phyloP scores from a whole-genome alignment of 1,284 basidiomycete species.

The Athelia psychrophila region DNA sequence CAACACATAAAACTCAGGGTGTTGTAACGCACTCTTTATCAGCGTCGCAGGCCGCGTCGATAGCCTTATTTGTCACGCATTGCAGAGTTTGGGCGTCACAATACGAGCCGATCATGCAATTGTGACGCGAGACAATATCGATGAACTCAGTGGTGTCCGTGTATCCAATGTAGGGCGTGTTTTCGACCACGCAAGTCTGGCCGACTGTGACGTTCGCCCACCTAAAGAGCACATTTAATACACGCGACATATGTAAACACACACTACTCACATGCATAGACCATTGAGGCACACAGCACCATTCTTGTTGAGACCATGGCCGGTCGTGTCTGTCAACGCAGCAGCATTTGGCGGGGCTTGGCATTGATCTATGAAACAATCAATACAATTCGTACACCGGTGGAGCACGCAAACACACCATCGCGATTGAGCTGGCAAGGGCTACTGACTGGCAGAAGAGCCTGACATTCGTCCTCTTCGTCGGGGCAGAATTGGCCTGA shows the following conservation, averaged over 20 bases:
- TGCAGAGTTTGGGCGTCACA: slow-evolving; percentile 62
- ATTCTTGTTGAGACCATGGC: slow-evolving; percentile 70
- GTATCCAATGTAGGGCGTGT: slow-evolving; percentile 76
- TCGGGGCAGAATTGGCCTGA: slow-evolving; percentile 79
- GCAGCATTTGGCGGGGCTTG: slow-evolving; percentile 59
- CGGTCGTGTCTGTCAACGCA: slow-evolving; percentile 56
- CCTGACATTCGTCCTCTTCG: slow-evolving; percentile 72
- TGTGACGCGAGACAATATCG: slow-evolving; percentile 75
- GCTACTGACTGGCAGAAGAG: slow-evolving; percentile 57
- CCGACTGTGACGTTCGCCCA: slow-evolving; percentile 73
- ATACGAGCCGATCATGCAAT: slow-evolving; percentile 66
- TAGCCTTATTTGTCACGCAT: slow-evolving; percentile 59
- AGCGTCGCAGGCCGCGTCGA: slow-evolving; percentile 62
- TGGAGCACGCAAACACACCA: slow-evolving; percentile 45
- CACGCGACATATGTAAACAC: neutral
- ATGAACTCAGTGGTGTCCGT: slow-evolving; percentile 56
- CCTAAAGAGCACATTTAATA: slow-evolving; percentile 33
- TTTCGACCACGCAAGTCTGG: slow-evolving; percentile 68
- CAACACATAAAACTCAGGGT: slow-evolving; percentile 1
- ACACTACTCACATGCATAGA: slow-evolving; percentile 67
- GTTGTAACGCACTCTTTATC: slow-evolving; percentile 71
- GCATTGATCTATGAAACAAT: slow-evolving; percentile 63
- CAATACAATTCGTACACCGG: neutral
- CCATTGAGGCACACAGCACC: slow-evolving; percentile 83
- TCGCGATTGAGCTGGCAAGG: slow-evolving; percentile 86